Evolutionary conservation across 768 basidiomycete species (phyloP).

Genomic region (Lentinula raphanica): DNA sequence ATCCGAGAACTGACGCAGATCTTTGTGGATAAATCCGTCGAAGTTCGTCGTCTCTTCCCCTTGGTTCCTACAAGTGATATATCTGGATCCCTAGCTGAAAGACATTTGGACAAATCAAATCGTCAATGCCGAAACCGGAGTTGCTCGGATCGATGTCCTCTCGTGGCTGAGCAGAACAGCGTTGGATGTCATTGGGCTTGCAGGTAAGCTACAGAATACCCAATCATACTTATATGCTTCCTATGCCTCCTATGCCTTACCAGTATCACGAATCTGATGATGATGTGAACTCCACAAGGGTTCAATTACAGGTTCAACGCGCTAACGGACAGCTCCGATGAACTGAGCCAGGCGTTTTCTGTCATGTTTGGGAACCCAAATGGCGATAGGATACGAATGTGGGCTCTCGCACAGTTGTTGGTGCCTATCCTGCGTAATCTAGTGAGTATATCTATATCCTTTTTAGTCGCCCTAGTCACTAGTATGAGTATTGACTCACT

Average conservation of each 20-base stretch:
- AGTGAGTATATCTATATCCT: no score
- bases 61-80: background rate
- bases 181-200: constrained; percentile 73
- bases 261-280: no score
- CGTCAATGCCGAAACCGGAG: constrained; percentile 17
- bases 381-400: constrained; percentile 21
- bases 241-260: no score
- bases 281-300: constrained; percentile 12
- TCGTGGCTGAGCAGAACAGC: constrained; percentile 64
- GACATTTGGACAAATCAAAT: constrained; percentile 40
- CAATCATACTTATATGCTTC: constrained; percentile 18
- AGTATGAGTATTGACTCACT: background rate
- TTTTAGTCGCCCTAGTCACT: no score
- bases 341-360: constrained; percentile 49
- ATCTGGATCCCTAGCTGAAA: constrained; percentile 32
- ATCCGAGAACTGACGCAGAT: constrained; percentile 52
- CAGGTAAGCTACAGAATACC: constrained; percentile 45
- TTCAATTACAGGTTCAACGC: constrained; percentile 32
- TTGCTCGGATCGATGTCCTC: constrained; percentile 48
- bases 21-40: constrained; percentile 50
- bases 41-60: constrained; percentile 27
- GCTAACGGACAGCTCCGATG: constrained; percentile 30
- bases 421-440: constrained; percentile 34
- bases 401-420: constrained; percentile 27
- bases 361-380: constrained; percentile 41